Evolutionary conservation across 108 stramenopile genomes (phyloP), one percentile per base, ranked within the genome.

Genomic region (Fistulifera solaris): DNA sequence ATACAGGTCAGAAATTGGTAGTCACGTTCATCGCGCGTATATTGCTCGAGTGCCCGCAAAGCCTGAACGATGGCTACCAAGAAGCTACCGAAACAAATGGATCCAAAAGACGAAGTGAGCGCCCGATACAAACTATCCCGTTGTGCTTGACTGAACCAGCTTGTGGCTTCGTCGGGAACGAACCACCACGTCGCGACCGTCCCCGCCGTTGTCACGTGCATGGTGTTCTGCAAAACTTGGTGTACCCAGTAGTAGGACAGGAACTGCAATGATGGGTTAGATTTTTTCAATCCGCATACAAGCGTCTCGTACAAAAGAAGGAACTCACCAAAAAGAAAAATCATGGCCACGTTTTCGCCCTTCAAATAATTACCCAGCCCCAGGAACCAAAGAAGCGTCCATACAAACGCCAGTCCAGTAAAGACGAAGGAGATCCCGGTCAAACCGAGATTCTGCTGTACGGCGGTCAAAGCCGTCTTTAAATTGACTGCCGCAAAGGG

Each of bases 71-170:
- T 62, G 8, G 89, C 92, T 26, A 87, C 81, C 23, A 94, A 49
- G 0, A 96, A 76, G 48, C 74, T 73, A 15, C 95, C 95, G 52
- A 94, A 74, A 61, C 91, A 93, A 55, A 96, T 93, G 61, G 55
- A 63, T 54, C 76, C 80, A 65, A 67, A 78, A 16, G 48, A 65
- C 27, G 67, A 77, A 23, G 90, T 90, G 35, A 74, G 81, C 18
- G 87, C 76, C 16, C 87, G 71, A 38, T 67, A 15, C 13, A 85
- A 73, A 21, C 61, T 65, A 45, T 76, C 76, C 27, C 35, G 55
- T 42, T 86, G 61, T 2, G 76, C 80, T 41, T 48, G 19, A 10
- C 73, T 81, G 61, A 83, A 87, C 67, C 66, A 85, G 3, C 38
- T 60, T 1, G 41, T 56, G 2, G 81, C 83, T 52, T 82, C 85